Conservation (phyloP, 202 grass and related monocot genomes). For the Elaeis oleifera region DNA sequence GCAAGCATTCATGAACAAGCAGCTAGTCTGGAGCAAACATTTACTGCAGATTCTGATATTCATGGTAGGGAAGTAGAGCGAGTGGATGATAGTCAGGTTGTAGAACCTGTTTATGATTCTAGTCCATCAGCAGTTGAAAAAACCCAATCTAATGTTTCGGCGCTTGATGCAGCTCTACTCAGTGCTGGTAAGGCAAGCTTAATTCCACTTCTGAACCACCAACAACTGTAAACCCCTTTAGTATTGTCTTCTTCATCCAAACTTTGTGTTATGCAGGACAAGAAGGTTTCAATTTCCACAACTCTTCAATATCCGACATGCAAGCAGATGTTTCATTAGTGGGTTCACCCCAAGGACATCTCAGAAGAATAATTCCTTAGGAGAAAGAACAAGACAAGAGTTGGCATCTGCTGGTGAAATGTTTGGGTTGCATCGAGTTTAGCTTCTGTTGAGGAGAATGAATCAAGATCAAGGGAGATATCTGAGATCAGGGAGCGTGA, state of each 20-base stretch:
- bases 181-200: constrained; percentile 32
- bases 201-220: constrained; percentile 1
- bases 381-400: not conserved
- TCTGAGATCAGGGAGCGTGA: constrained; percentile 31
- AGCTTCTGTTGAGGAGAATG: constrained; percentile 32
- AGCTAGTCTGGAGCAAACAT: constrained; percentile 22
- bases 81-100: constrained; percentile 24
- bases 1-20: constrained; percentile 23
- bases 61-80: constrained; percentile 31
- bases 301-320: not conserved
- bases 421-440: constrained; percentile 39
- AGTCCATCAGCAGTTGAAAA: constrained; percentile 52
- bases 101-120: constrained; percentile 66
- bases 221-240: too few relatives aligned
- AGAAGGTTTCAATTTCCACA: not conserved
- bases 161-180: constrained; percentile 30
- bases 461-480: constrained; percentile 30
- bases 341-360: not conserved
- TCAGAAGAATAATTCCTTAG: not conserved
- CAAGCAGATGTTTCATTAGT: not conserved
- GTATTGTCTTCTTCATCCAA: too few relatives aligned
- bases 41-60: constrained; percentile 18
- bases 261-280: not conserved
- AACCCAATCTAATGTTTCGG: constrained; percentile 23
- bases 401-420: not conserved